Evolutionary conservation across 2,329 filamentous ascomycete species (phyloP).

Genomic region (Sarocladium brachiariae): DNA sequence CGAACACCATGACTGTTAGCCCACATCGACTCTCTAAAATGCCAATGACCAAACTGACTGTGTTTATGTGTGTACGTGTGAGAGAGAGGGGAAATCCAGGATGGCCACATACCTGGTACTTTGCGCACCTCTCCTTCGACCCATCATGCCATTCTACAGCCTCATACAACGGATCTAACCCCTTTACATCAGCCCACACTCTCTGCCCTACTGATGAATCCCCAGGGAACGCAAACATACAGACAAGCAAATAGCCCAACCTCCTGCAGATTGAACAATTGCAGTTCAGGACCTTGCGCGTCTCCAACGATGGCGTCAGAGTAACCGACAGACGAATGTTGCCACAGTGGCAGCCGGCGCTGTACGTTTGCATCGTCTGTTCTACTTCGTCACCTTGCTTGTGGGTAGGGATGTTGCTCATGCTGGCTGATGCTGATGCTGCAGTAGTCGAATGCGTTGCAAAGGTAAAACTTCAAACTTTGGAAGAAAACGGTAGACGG

Average conservation of each 20-base stretch:
- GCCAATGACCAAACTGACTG: no score
- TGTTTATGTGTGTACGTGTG: no score
- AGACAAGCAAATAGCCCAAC: constrained; percentile 45
- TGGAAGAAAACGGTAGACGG: no score
- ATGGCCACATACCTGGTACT: constrained; percentile 22
- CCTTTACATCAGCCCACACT: not conserved
- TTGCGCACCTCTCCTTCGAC: constrained; percentile 26
- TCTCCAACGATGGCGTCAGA: constrained; percentile 40
- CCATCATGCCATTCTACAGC: constrained; percentile 36
- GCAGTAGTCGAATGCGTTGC: no score
- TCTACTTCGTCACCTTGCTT: not conserved
- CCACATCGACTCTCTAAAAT: constrained; percentile 14
- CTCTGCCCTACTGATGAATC: not conserved
- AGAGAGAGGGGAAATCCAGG: constrained; percentile 11
- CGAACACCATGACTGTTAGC: not conserved
- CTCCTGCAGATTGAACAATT: constrained; percentile 47
- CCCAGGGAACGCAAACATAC: constrained; percentile 21
- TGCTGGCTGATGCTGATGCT: no score
- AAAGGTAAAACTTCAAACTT: no score
- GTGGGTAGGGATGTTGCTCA: not conserved
- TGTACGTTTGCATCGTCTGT: constrained; percentile 29
- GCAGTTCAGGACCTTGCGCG: constrained; percentile 40
- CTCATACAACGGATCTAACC: constrained; percentile 30
- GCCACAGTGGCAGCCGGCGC: constrained; percentile 47
- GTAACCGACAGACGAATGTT: constrained; percentile 40